A percentile compares a stretch with the other conserved stretches of the same genome.
Evolutionary conservation across 2,329 filamentous ascomycete genomes (phyloP).

Genomic region (Penicillium oxalicum): DNA sequence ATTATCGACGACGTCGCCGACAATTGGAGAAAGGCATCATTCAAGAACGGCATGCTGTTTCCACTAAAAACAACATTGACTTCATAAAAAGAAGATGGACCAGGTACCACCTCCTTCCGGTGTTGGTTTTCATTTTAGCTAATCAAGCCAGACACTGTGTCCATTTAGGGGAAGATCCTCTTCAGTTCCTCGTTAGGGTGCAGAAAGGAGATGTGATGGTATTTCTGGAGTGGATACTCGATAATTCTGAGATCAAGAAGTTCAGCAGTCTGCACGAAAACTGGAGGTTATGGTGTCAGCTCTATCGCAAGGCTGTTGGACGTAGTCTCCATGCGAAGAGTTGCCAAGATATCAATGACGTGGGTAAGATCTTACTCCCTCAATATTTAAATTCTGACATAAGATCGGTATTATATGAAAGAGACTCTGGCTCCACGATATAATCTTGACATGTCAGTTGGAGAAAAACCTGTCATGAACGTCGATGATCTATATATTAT

Average conservation of each 20-base stretch:
- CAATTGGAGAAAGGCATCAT: conserved; percentile 6
- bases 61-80: conserved; percentile 7
- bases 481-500: conserved; percentile 4
- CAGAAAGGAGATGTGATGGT: not conserved
- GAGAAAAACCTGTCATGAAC: conserved; percentile 3
- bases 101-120: not conserved
- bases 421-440: not conserved
- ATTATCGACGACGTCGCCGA: conserved; percentile 2
- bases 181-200: not conserved
- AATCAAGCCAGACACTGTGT: conserved; percentile 1
- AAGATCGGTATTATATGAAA: not conserved
- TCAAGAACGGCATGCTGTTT: conserved; percentile 3
- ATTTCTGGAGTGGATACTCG: not conserved
- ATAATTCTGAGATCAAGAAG: not conserved
- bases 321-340: not conserved
- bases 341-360: not conserved
- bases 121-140: not conserved
- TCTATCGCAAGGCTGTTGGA: not conserved
- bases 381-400: not conserved
- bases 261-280: not conserved
- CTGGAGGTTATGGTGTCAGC: not conserved
- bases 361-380: not conserved
- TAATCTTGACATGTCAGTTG: not conserved
- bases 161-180: conserved; percentile 3
- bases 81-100: conserved; percentile 2